phyloP scores from a whole-genome alignment of 1,139 yeast species.

The Yamadazyma diddensiae region DNA sequence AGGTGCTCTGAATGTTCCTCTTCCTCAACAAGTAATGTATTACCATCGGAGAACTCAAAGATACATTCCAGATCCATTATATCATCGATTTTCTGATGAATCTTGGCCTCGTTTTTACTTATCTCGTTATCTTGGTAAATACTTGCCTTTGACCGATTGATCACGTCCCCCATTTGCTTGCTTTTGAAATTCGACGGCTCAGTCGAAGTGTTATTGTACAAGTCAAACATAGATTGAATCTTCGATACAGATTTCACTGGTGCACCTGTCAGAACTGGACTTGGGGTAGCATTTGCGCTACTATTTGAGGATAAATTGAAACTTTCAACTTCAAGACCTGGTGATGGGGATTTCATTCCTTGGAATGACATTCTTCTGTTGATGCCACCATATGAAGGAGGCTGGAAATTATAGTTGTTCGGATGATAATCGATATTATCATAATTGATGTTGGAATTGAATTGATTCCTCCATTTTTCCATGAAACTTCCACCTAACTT shows the following conservation, averaged over 20 bases:
- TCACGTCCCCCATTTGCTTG: conserved; percentile 9
- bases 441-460: conserved; percentile 15
- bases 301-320: conserved; percentile 27
- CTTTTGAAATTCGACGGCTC: conserved; percentile 4
- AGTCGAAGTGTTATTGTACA: conserved; percentile 16
- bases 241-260: conserved; percentile 23
- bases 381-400: conserved; percentile 15
- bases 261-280: conserved; percentile 5
- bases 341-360: conserved; percentile 45
- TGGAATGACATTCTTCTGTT: conserved; percentile 30
- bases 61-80: conserved; percentile 24
- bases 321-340: conserved; percentile 46
- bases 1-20: conserved; percentile 6
- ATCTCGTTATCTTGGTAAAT: conserved; percentile 18
- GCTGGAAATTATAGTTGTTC: conserved; percentile 3
- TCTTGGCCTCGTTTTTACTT: conserved; percentile 21
- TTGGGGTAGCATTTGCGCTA: conserved; percentile 6
- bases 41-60: conserved; percentile 3
- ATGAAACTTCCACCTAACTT: conserved; percentile 45
- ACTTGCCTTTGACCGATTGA: conserved; percentile 12
- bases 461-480: conserved; percentile 45
- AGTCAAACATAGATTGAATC: conserved; percentile 40
- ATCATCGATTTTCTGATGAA: conserved; percentile 24
- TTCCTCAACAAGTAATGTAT: conserved; percentile 6
- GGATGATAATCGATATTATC: conserved; percentile 16